Percentiles rank a stretch among this genome's conserved stretches.
phyloP scores from a whole-genome alignment of 2,329 filamentous ascomycete species.

The Mariannaea elegans region DNA sequence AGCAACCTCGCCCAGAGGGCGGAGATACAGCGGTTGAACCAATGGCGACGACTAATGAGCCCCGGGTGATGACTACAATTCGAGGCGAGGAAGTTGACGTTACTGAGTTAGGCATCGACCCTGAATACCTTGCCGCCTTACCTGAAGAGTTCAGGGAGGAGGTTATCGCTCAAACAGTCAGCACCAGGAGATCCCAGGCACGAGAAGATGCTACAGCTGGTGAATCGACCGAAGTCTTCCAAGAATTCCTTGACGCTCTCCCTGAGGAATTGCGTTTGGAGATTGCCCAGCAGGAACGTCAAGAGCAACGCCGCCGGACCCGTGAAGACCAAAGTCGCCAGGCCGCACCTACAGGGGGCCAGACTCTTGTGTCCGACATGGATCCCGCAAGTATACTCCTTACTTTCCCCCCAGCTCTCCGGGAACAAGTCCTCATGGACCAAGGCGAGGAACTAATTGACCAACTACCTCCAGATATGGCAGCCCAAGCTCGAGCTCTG shows the following conservation, averaged over 20 bases:
- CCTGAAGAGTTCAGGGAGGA: constrained; percentile 96
- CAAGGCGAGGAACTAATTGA: constrained; percentile 89
- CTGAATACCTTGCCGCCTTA: constrained; percentile 94
- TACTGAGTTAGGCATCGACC: constrained; percentile 92
- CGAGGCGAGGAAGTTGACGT: constrained; percentile 90
- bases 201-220: constrained; percentile 73
- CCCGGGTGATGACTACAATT: constrained; percentile 82
- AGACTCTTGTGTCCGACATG: constrained; percentile 75
- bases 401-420: constrained; percentile 84
- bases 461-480: constrained; percentile 84
- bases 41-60: constrained; percentile 34
- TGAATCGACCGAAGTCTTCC: constrained; percentile 84
- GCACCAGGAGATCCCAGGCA: constrained; percentile 82
- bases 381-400: constrained; percentile 92
- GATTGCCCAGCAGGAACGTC: constrained; percentile 88
- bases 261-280: constrained; percentile 91
- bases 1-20: constrained; percentile 44
- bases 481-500: constrained; percentile 83
- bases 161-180: constrained; percentile 90
- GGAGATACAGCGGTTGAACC: constrained; percentile 40
- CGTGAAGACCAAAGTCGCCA: constrained; percentile 82
- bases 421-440: constrained; percentile 88
- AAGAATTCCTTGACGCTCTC: constrained; percentile 92
- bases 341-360: constrained; percentile 63
- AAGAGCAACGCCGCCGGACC: constrained; percentile 87